Evolutionary conservation across 768 basidiomycete genomes (phyloP).

Genomic region (Lentinula aciculospora): DNA sequence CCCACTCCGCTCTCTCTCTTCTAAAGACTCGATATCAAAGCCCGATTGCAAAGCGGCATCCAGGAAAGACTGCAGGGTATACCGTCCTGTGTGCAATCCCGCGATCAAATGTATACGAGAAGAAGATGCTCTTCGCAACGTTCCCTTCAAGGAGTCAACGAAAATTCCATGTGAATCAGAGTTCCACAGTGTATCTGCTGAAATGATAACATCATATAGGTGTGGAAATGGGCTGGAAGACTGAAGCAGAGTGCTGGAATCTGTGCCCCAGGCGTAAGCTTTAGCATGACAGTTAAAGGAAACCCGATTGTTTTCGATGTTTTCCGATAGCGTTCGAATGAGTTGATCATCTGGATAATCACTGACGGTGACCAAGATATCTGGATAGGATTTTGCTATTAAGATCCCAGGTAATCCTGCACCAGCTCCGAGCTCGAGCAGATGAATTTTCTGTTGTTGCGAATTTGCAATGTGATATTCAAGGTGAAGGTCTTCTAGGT

Average conservation of each 20-base stretch:
- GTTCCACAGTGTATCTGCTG: slow-evolving; percentile 80
- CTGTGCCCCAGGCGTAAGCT: slow-evolving; percentile 64
- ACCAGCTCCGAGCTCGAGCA: slow-evolving; percentile 74
- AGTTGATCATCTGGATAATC: slow-evolving; percentile 71
- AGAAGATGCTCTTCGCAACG: slow-evolving; percentile 34
- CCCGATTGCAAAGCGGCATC: slow-evolving; percentile 28
- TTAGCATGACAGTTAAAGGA: slow-evolving; percentile 42
- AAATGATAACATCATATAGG: slow-evolving; percentile 60
- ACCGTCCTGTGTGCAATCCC: slow-evolving; percentile 72
- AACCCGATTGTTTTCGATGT: slow-evolving; percentile 48
- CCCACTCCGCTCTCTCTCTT: slow-evolving; percentile 45
- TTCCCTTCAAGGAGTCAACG: slow-evolving; percentile 42
- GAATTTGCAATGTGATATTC: slow-evolving; percentile 17
- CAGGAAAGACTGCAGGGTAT: slow-evolving; percentile 63
- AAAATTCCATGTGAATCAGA: slow-evolving; percentile 51
- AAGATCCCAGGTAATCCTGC: slow-evolving; percentile 71
- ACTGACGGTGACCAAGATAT: slow-evolving; percentile 43
- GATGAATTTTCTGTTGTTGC: slow-evolving; percentile 12
- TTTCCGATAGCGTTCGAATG: slow-evolving; percentile 51
- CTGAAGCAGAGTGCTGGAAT: slow-evolving; percentile 26
- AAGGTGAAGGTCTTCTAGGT: slow-evolving; percentile 44
- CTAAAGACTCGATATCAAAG: slow-evolving; percentile 37
- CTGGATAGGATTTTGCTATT: slow-evolving; percentile 44
- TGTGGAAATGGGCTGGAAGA: neutral
- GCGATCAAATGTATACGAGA: slow-evolving; percentile 64